Evolutionary conservation across 1,284 basidiomycete species (phyloP).

Genomic region (Psilocybe mexicana): DNA sequence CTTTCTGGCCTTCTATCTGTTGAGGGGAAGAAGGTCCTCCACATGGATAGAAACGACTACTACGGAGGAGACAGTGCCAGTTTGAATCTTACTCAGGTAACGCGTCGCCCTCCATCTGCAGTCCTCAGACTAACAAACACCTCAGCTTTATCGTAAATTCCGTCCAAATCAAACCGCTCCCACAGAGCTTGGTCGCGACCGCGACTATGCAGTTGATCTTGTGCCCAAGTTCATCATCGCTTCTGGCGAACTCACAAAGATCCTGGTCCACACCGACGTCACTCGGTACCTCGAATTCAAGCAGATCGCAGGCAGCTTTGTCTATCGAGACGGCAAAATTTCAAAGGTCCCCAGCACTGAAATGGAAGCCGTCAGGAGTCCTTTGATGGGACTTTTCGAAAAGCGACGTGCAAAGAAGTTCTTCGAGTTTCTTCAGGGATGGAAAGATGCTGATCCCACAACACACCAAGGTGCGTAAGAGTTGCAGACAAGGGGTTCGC

Average conservation of each 20-base stretch:
- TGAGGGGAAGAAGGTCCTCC: constrained; percentile 99
- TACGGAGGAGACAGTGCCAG: constrained; percentile 98
- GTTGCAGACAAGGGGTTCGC: not conserved
- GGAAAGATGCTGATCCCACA: constrained; percentile 91
- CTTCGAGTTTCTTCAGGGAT: constrained; percentile 95
- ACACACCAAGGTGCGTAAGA: constrained; percentile 85
- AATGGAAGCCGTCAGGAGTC: constrained; percentile 93
- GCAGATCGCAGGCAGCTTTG: constrained; percentile 98
- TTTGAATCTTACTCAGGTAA: constrained; percentile 95
- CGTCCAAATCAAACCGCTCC: constrained; percentile 73
- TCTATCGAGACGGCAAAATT: constrained; percentile 96
- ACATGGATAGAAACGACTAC: constrained; percentile 99
- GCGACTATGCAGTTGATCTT: constrained; percentile 95
- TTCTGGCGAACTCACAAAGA: constrained; percentile 96
- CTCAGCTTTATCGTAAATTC: constrained; percentile 96
- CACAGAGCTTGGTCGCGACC: constrained; percentile 84
- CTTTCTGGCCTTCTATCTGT: constrained; percentile 96
- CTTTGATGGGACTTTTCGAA: constrained; percentile 98
- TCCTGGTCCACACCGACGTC: constrained; percentile 99
- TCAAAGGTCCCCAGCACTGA: constrained; percentile 98
- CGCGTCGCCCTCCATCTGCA: constrained; percentile 9
- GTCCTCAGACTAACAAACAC: constrained; percentile 21
- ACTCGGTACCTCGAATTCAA: constrained; percentile 99
- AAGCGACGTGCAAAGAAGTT: constrained; percentile 98
- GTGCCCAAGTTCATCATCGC: constrained; percentile 98